A percentile compares a stretch with the other conserved stretches of the same genome.
Evolutionary conservation across 2,329 filamentous ascomycete species (phyloP).

Genomic region (Colletotrichum higginsianum): DNA sequence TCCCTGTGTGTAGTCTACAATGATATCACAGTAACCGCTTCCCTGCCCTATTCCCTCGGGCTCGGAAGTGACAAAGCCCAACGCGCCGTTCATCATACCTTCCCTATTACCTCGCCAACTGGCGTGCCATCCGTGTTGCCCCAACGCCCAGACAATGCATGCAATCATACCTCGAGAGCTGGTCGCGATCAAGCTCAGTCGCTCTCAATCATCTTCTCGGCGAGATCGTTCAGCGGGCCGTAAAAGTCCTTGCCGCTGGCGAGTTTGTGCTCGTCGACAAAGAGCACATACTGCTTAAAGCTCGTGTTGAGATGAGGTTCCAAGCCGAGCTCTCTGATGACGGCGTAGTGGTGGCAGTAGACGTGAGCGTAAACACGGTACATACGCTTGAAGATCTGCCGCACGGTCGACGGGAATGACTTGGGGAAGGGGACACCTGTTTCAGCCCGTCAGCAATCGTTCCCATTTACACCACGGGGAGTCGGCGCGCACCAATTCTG

Average conservation of each 20-base stretch:
- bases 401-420: constrained; percentile 87
- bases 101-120: constrained; percentile 30
- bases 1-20: constrained; percentile 39
- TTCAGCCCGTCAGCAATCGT: constrained; percentile 37
- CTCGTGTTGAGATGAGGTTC: constrained; percentile 98
- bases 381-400: constrained; percentile 98
- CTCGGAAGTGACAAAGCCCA: constrained; percentile 25
- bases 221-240: constrained; percentile 93
- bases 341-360: constrained; percentile 99
- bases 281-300: constrained; percentile 99
- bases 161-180: constrained; percentile 8
- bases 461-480: neutral
- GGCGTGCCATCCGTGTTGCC: constrained; percentile 29
- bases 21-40: constrained; percentile 41
- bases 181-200: constrained; percentile 69
- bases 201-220: constrained; percentile 97
- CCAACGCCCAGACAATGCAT: constrained; percentile 42
- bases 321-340: constrained; percentile 93
- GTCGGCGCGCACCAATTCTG: constrained; percentile 76
- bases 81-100: constrained; percentile 33
- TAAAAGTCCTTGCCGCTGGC: constrained; percentile 97
- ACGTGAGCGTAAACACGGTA: constrained; percentile 99
- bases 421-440: constrained; percentile 93
- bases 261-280: constrained; percentile 95
- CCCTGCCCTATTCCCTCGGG: constrained; percentile 10